These are phyloP conservation scores for Parietaria judaica DNA, from an alignment of 306 rosid species.

Conservation along the genomic window DNA sequence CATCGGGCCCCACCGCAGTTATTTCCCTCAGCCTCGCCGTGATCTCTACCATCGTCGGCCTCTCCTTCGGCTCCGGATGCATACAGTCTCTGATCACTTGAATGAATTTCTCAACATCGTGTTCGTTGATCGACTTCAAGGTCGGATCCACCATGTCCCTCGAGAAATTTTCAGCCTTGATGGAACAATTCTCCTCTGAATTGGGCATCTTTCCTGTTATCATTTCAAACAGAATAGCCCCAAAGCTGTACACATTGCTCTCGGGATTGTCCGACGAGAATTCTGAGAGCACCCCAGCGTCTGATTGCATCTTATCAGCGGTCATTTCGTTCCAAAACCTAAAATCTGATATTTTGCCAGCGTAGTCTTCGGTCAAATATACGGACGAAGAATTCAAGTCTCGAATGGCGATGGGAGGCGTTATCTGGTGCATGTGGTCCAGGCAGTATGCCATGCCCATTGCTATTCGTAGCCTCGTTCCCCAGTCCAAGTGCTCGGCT, in stretches of 20 bases:
- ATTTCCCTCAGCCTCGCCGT: conserved; percentile 49
- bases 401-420: conserved; percentile 49
- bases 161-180: conserved; percentile 39
- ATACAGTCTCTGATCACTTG: conserved; percentile 51
- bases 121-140: conserved; percentile 34
- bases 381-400: conserved; percentile 62
- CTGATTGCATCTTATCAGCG: conserved; percentile 30
- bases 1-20: conserved; percentile 66
- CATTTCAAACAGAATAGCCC: conserved; percentile 65
- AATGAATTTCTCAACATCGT: conserved; percentile 43
- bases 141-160: conserved; percentile 65
- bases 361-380: conserved; percentile 82
- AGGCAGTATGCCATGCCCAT: conserved; percentile 91
- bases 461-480: conserved; percentile 64
- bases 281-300: conserved; percentile 27
- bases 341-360: conserved; percentile 75
- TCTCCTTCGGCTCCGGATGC: conserved; percentile 37
- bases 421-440: conserved; percentile 70
- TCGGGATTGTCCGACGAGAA: conserved; percentile 29
- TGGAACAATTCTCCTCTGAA: conserved; percentile 41
- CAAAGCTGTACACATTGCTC: conserved; percentile 68
- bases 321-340: conserved; percentile 53
- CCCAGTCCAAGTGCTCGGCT: conserved; percentile 84
- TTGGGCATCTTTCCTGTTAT: conserved; percentile 60
- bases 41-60: conserved; percentile 55